Percentiles rank a stretch among this genome's conserved stretches.
Evolutionary conservation across 768 basidiomycete species (phyloP).

Genomic region (Gyrodon lividus): DNA sequence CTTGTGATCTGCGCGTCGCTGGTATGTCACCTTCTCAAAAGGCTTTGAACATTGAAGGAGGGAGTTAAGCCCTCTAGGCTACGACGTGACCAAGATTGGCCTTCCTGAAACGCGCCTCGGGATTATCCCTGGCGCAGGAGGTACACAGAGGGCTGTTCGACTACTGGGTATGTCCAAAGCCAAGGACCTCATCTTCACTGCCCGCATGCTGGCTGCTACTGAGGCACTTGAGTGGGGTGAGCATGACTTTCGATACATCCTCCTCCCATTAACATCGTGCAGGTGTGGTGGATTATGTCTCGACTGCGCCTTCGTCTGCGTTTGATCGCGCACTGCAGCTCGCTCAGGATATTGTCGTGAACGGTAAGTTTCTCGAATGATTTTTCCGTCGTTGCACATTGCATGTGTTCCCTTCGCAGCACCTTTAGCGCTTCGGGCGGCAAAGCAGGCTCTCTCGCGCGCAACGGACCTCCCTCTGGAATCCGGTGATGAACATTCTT

Average conservation of each 20-base stretch:
- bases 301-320: conserved; percentile 55
- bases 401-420: conserved; percentile 42
- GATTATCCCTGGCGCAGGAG: conserved; percentile 92
- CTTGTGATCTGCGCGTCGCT: conserved; percentile 88
- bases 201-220: conserved; percentile 58
- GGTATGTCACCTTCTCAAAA: conserved; percentile 46
- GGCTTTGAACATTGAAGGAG: background rate
- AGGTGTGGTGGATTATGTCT: conserved; percentile 86
- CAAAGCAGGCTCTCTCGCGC: conserved; percentile 81
- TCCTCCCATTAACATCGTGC: conserved; percentile 12
- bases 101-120: conserved; percentile 75
- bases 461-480: conserved; percentile 79
- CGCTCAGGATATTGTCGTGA: conserved; percentile 66
- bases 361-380: conserved; percentile 42
- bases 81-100: conserved; percentile 78
- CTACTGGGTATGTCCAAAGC: conserved; percentile 77
- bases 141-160: conserved; percentile 80
- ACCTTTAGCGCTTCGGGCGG: conserved; percentile 82
- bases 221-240: conserved; percentile 75
- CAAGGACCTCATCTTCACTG: conserved; percentile 86
- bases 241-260: background rate
- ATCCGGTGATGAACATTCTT: conserved; percentile 45
- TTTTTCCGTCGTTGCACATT: background rate
- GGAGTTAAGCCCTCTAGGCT: conserved; percentile 37
- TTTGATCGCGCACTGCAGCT: conserved; percentile 69